Evolutionary conservation across 495 filamentous ascomycete species (phyloP).

Genomic region (Cercophora samala): DNA sequence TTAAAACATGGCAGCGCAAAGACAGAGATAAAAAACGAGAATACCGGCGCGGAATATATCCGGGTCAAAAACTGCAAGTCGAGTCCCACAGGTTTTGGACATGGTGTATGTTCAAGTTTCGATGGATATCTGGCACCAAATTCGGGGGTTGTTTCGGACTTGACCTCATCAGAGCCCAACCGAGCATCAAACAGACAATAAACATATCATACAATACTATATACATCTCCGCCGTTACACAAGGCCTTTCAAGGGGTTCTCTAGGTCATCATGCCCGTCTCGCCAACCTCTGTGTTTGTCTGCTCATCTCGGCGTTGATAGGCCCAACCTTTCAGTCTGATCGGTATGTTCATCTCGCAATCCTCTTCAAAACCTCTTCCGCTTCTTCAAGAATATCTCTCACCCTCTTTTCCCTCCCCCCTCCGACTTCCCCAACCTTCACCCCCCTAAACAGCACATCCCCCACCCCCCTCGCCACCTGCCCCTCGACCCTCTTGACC

Average conservation of each 20-base stretch:
- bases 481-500: slow-evolving; percentile 33
- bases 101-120: too few relatives aligned
- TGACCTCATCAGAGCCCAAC: too few relatives aligned
- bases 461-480: slow-evolving; percentile 36
- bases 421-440: slow-evolving; percentile 33
- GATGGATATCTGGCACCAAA: too few relatives aligned
- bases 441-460: slow-evolving; percentile 1
- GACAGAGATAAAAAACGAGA: neutral
- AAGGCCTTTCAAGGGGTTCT: slow-evolving; percentile 11
- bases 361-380: slow-evolving; percentile 26
- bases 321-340: neutral
- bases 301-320: neutral
- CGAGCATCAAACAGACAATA: too few relatives aligned
- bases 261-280: neutral
- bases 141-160: too few relatives aligned
- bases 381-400: slow-evolving; percentile 40
- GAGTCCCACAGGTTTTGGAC: too few relatives aligned
- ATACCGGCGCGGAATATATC: neutral
- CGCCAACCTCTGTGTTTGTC: neutral
- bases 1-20: neutral
- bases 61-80: too few relatives aligned
- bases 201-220: too few relatives aligned
- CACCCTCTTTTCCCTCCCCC: slow-evolving; percentile 47
- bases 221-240: too few relatives aligned
- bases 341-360: too few relatives aligned